Evolutionary conservation across 495 filamentous ascomycete species (phyloP).

Genomic region (Chaetomium tenue): DNA sequence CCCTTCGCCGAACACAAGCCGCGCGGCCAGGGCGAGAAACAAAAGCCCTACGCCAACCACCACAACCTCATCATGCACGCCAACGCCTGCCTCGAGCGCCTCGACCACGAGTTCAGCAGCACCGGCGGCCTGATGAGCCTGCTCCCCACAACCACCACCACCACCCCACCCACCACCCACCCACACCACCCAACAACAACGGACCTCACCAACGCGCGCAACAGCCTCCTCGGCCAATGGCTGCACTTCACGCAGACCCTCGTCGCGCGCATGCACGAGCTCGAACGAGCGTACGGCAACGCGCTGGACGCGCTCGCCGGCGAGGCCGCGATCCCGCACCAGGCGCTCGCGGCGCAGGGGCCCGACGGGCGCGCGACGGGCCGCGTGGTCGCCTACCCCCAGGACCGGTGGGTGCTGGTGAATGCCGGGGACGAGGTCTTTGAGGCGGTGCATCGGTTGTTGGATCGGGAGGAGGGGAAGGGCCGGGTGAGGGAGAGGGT

Average conservation of each 20-base stretch:
- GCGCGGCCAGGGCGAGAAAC: slow-evolving; percentile 19
- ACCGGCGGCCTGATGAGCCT: slow-evolving; percentile 51
- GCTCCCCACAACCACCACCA: slow-evolving; percentile 34
- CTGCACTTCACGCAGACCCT: slow-evolving; percentile 50
- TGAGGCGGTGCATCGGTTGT: slow-evolving; percentile 40
- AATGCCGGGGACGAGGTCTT: slow-evolving; percentile 53
- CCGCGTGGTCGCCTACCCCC: slow-evolving; percentile 46
- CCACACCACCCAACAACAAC: slow-evolving; percentile 5
- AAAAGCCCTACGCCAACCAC: slow-evolving; percentile 46
- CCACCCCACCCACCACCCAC: slow-evolving; percentile 8
- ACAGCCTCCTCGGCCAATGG: slow-evolving; percentile 51
- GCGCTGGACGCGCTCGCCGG: slow-evolving; percentile 47
- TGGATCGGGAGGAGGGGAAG: slow-evolving; percentile 46
- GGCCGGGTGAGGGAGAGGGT: slow-evolving; percentile 31
- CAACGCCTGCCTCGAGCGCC: slow-evolving; percentile 52
- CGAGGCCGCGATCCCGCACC: slow-evolving; percentile 49
- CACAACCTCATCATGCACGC: slow-evolving; percentile 52
- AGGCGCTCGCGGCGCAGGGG: slow-evolving; percentile 37
- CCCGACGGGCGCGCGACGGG: slow-evolving; percentile 39
- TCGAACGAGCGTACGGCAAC: slow-evolving; percentile 50
- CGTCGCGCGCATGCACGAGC: slow-evolving; percentile 49
- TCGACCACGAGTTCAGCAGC: slow-evolving; percentile 54
- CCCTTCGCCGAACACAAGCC: slow-evolving; percentile 32
- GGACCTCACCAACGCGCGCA: slow-evolving; percentile 35
- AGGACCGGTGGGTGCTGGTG: slow-evolving; percentile 53